Evolutionary conservation across 805 yeast species (phyloP), one percentile per base, ranked within the genome.

Genomic region (Scheffersomyces ergatensis): DNA sequence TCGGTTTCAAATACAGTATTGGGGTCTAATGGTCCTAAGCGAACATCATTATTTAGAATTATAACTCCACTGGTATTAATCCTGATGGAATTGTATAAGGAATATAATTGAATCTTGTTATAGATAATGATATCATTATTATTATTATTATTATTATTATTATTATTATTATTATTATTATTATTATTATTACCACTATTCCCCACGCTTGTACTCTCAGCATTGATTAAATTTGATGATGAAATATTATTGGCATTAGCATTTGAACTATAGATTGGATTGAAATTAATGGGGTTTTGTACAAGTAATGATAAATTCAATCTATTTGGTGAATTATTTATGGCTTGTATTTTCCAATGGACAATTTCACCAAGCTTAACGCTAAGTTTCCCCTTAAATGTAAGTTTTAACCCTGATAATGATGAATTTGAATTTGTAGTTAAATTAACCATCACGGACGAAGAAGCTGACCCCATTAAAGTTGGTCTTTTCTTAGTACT

Each of bases 1-100:
- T 77, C 80, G 2, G 87, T 74, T 48, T 86, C 90, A 50, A 72
- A 81, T 9, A 85, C 78, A 14, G 78, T 69, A 37, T 78, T 78
- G 4, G 82, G 78, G 5, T 82, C 84, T 47, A 80, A 59, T 8
- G 76, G 77, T 3, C 85, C 85, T 20, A 86, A 67, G 19, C 80
- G 64, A 3, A 86, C 66, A 52, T 86, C 89, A 52, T 83, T 84
- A 29, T 78, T 74, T 19, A 87, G 63, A 6, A 85, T 70, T 1
- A 86, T 59, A 5, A 86, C 66, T 0, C 93, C 95, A 5, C 67
- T 62, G 6, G 72, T 69, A 20, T 63, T 70, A 23, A 72, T 53
- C 47, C 73, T 67, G 9, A 62, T 51, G 2, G 60, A 48, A 29
- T 66, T 58, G 48, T 77, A 76, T 14, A 55, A 48, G 11, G 58